Conservation (phyloP, 257 asterid genomes). For the Fraxinus anomala region DNA sequence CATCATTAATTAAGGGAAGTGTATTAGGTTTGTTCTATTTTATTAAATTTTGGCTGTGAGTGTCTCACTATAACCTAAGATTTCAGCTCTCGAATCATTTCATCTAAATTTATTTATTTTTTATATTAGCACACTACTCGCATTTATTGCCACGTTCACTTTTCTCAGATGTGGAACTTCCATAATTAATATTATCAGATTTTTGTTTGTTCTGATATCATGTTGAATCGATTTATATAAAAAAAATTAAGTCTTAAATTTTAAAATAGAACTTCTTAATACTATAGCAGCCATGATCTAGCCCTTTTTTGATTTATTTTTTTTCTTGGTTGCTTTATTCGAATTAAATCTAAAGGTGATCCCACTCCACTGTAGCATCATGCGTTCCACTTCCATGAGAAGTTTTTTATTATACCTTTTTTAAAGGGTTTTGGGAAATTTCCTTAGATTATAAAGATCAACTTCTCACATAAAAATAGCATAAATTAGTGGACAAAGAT, state of each 20-base stretch:
- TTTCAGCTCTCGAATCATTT: constrained; percentile 23
- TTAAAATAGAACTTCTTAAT: constrained; percentile 24
- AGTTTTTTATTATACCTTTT: not conserved
- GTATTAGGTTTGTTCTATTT: not conserved
- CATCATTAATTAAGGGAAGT: not conserved
- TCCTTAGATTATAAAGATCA: not conserved
- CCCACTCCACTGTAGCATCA: constrained; percentile 21
- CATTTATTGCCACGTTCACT: too few species aligned
- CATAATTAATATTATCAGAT: too few species aligned
- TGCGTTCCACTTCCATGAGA: constrained; percentile 32
- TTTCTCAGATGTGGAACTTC: too few species aligned
- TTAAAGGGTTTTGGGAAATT: not conserved
- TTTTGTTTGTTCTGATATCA: not conserved
- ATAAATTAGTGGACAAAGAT: not conserved
- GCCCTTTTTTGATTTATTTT: not conserved
- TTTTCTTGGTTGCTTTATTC: constrained; percentile 28
- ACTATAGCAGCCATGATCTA: constrained; percentile 18
- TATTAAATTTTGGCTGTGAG: not conserved
- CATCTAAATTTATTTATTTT: not conserved
- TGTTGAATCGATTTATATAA: not conserved
- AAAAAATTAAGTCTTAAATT: constrained; percentile 27
- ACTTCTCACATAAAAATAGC: not conserved
- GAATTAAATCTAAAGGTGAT: constrained; percentile 25
- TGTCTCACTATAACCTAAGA: constrained; percentile 19
- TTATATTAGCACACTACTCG: too few species aligned